A percentile compares a stretch with the other conserved stretches of the same genome.
Evolutionary conservation across 2,329 filamentous ascomycete genomes (phyloP).

Genomic region (Diplodia mutila): DNA sequence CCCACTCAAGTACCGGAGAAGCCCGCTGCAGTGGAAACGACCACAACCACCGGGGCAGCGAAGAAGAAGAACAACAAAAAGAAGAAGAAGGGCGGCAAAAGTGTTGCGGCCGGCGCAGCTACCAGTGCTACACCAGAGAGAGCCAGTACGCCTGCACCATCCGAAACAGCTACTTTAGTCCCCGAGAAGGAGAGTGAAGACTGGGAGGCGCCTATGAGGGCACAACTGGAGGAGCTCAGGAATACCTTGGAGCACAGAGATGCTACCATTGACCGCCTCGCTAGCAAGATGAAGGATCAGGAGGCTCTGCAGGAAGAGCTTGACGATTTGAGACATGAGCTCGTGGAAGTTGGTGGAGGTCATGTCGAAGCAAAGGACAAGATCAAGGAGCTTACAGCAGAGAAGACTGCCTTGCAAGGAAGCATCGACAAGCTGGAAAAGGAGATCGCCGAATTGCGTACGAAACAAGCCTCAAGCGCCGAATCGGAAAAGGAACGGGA

Average conservation of each 20-base stretch:
- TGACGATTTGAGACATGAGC: conserved; percentile 77
- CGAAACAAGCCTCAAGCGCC: conserved; percentile 50
- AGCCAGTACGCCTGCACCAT: conserved; percentile 37
- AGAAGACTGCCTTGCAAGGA: conserved; percentile 68
- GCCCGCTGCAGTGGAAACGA: conserved; percentile 62
- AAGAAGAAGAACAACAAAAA: conserved; percentile 85
- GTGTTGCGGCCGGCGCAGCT: conserved; percentile 26
- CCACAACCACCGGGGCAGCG: conserved; percentile 52
- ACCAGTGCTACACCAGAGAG: conserved; percentile 27
- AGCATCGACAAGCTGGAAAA: conserved; percentile 71
- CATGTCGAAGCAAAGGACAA: conserved; percentile 82
- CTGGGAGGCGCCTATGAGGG: conserved; percentile 10
- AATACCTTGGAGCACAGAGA: conserved; percentile 60
- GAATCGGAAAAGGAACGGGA: conserved; percentile 57
- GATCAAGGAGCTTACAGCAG: conserved; percentile 68
- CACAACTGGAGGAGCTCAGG: conserved; percentile 37
- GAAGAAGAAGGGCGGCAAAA: conserved; percentile 75
- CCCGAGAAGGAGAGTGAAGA: conserved; percentile 34
- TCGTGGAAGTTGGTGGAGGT: conserved; percentile 78
- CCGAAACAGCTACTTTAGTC: conserved; percentile 19
- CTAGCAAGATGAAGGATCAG: conserved; percentile 71
- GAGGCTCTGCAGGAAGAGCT: conserved; percentile 84
- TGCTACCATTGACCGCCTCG: conserved; percentile 71
- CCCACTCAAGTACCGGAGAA: conserved; percentile 64
- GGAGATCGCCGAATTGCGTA: conserved; percentile 64